Evolutionary conservation across 495 filamentous ascomycete species (phyloP).

Genomic region (Thozetella sp.): DNA sequence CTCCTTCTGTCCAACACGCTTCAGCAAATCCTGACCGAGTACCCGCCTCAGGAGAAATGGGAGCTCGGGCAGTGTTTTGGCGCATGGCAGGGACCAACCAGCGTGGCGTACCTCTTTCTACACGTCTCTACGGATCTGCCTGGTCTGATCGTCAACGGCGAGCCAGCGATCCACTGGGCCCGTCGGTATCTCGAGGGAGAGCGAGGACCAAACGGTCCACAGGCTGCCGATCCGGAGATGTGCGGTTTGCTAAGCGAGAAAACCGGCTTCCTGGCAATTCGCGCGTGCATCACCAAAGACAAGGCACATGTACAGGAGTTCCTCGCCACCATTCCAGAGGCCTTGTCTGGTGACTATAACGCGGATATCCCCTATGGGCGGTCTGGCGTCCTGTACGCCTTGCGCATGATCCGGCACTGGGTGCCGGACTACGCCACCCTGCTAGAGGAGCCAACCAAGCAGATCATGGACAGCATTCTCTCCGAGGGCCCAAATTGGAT

Average conservation of each 20-base stretch:
- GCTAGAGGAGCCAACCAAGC: constrained; percentile 30
- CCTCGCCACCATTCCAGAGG: constrained; percentile 34
- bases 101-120: constrained; percentile 61
- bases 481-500: constrained; percentile 46
- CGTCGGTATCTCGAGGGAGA: constrained; percentile 45
- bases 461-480: constrained; percentile 37
- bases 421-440: constrained; percentile 23
- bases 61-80: background rate
- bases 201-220: constrained; percentile 28
- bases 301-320: constrained; percentile 40
- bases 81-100: constrained; percentile 57
- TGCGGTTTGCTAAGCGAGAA: constrained; percentile 62
- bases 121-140: constrained; percentile 48
- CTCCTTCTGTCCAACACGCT: background rate
- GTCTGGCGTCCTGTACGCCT: constrained; percentile 62
- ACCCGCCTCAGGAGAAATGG: background rate
- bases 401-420: constrained; percentile 42
- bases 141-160: constrained; percentile 41
- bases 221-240: constrained; percentile 21
- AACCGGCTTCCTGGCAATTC: constrained; percentile 52
- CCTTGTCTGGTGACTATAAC: constrained; percentile 29
- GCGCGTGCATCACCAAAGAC: constrained; percentile 47
- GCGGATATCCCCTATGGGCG: constrained; percentile 63
- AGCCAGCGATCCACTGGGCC: constrained; percentile 46
- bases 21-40: background rate